These are phyloP conservation scores for Gynostemma pentaphyllum DNA, from an alignment of 306 rosid genomes.

Conservation along the genomic window DNA sequence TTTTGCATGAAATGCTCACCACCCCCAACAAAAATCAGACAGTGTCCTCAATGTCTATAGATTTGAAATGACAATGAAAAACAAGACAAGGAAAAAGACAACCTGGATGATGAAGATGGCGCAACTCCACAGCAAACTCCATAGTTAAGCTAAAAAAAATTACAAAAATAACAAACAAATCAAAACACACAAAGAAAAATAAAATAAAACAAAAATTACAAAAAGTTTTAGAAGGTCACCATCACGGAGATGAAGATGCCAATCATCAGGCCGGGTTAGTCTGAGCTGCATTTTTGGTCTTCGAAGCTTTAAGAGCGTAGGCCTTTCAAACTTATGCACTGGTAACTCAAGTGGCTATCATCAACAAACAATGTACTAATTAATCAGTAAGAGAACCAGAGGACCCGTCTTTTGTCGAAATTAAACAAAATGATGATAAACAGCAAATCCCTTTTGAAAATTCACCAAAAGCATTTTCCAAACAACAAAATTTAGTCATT, in stretches of 20 bases:
- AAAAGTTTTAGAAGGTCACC: slow-evolving; percentile 63
- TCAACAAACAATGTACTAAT: not conserved
- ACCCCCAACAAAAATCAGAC: too few species aligned
- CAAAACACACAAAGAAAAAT: too few species aligned
- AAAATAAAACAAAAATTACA: too few species aligned
- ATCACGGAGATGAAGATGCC: slow-evolving; percentile 93
- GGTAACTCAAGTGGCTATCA: slow-evolving; percentile 20
- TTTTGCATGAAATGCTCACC: too few species aligned
- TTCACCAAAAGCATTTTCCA: not conserved
- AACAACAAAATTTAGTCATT: not conserved
- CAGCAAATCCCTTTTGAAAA: not conserved
- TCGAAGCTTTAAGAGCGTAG: slow-evolving; percentile 14
- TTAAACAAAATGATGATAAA: not conserved
- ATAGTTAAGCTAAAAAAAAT: too few species aligned
- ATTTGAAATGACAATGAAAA: too few species aligned
- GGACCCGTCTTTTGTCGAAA: slow-evolving; percentile 3
- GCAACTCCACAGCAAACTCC: too few species aligned
- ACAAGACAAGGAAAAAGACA: too few species aligned
- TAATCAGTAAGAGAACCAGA: not conserved
- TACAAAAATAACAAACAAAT: too few species aligned
- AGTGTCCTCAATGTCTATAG: too few species aligned
- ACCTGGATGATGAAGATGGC: too few species aligned
- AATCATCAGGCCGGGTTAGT: slow-evolving; percentile 74
- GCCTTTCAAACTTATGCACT: slow-evolving; percentile 17
- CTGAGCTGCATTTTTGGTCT: slow-evolving; percentile 68